Percentiles rank a stretch among this genome's conserved stretches.
These are phyloP conservation scores for Solanum ossicruentum DNA, from an alignment of 257 asterid species.

Conservation along the genomic window DNA sequence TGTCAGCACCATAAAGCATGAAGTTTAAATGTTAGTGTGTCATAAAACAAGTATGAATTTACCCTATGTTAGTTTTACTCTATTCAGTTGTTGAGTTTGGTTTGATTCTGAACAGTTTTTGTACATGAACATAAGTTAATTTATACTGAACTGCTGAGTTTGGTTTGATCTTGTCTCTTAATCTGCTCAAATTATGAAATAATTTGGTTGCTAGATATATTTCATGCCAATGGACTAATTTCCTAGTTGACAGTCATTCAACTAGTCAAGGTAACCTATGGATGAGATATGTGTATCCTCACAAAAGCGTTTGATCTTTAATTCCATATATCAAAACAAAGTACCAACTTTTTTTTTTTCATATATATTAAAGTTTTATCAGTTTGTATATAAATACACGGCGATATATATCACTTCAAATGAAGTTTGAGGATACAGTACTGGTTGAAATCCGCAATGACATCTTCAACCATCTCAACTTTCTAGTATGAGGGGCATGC, in stretches of 20 bases:
- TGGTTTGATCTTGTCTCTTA: not conserved
- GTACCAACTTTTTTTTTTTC: not conserved
- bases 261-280: not conserved
- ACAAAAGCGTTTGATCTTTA: not conserved
- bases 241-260: not conserved
- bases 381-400: not conserved
- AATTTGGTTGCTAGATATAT: no score
- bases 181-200: not conserved
- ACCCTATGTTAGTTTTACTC: no score
- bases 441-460: not conserved
- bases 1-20: not conserved
- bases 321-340: not conserved
- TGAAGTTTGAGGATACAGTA: not conserved
- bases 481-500: not conserved
- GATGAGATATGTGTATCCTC: not conserved
- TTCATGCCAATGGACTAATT: not conserved
- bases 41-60: not conserved
- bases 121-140: not conserved
- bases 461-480: conserved; percentile 2
- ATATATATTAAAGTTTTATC: not conserved
- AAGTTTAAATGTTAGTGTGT: not conserved
- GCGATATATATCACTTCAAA: not conserved
- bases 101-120: not conserved
- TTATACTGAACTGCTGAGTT: not conserved
- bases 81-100: not conserved